Base-by-base conservation (phyloP, 2,329 filamentous ascomycete genomes). In the Cryphonectria japonica region DNA sequence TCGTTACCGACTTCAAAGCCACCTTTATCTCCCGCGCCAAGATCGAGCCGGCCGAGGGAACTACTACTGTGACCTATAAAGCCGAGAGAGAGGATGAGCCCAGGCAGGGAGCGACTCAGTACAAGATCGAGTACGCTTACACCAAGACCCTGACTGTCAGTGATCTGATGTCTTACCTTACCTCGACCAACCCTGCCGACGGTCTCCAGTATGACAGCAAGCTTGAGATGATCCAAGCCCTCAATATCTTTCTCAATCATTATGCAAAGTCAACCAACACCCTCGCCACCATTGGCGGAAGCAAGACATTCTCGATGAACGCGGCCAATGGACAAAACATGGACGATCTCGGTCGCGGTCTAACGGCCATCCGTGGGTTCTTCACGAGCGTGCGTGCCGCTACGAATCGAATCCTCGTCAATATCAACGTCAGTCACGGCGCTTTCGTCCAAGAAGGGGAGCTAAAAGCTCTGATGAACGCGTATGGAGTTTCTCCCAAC, bases 161-260 rank as follows among this genome's bases (percentile, higher is more conserved):
- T 1, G 72, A 74, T 1, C 72, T 81, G 14, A 69, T 76, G 2
- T 69, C 76, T 0, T 78, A 78, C 54, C 72, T 81, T 22, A 74
- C 75, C 0, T 78, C 78, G 1, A 77, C 76, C 1, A 73, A 75
- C 66, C 32, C 73, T 19, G 70, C 73, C 1, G 69, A 66, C 13
- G 50, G 50, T 6, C 41, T 52, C 11, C 57, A 41, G n/a, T 78
- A 73, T 66, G 73, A 73, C 16, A 75, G 76, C 41, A 77, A 78
- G 72, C 69, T 75, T 26, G 74, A 76, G 9, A 75, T 94, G 32
- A 84, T 95, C 1, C 94, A 93, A 79, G 93, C 91, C 2, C 80
- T 94, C 73, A 88, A 95, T 77, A 92, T 91, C 78, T 93, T 87
- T 72, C 82, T 93, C 1, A 81, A 81, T 54, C 78, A 83, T 69